Conservation (phyloP, 805 yeast species). For the Wickerhamiella hasegawae region DNA sequence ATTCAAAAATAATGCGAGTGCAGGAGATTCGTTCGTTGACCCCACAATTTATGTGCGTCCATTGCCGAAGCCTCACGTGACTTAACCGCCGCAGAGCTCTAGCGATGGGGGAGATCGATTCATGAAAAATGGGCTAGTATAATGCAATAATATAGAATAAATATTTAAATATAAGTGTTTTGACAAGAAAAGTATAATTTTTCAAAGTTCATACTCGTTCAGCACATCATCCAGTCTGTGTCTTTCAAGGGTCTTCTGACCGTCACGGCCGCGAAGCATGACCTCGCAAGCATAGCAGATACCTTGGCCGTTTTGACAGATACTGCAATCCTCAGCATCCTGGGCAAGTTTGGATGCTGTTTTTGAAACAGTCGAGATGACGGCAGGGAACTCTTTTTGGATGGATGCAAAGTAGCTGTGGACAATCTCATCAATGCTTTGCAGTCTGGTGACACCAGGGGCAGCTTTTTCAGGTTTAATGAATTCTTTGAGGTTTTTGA, state of each 20-base stretch:
- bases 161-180: too few relatives aligned
- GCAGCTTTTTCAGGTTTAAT: slow-evolving; percentile 13
- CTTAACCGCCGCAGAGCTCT: too few relatives aligned
- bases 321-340: slow-evolving; percentile 10
- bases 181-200: too few relatives aligned
- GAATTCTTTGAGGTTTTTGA: slow-evolving; percentile 27
- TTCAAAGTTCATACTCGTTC: slow-evolving; percentile 4
- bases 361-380: slow-evolving; percentile 81
- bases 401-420: slow-evolving; percentile 53
- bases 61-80: too few relatives aligned
- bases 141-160: too few relatives aligned
- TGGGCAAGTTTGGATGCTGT: slow-evolving; percentile 60
- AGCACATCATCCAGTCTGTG: slow-evolving; percentile 1
- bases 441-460: slow-evolving; percentile 42
- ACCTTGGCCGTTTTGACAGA: slow-evolving; percentile 4
- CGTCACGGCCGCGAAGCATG: slow-evolving; percentile 1
- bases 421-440: slow-evolving; percentile 70
- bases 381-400: slow-evolving; percentile 70
- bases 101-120: too few relatives aligned
- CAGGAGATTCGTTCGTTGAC: too few relatives aligned
- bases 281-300: slow-evolving; percentile 16
- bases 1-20: too few relatives aligned
- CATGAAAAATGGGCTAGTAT: too few relatives aligned
- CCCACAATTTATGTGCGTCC: too few relatives aligned
- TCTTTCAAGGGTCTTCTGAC: neutral